Evolutionary conservation across 2,329 filamentous ascomycete genomes (phyloP).

Genomic region (Plenodomus tracheiphilus): DNA sequence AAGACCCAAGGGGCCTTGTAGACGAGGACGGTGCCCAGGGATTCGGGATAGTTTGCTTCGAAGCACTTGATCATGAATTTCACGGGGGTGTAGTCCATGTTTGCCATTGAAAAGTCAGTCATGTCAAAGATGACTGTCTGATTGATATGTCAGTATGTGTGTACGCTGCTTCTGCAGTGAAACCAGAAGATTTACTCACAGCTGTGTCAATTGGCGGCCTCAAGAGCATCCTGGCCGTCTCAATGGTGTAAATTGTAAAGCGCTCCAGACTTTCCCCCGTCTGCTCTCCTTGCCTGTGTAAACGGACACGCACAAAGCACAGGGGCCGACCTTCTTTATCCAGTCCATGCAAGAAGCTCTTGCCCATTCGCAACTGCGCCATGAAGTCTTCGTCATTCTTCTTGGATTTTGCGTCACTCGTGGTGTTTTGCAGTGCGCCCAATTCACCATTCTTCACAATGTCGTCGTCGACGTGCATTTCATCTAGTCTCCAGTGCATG

Average conservation of each 20-base stretch:
- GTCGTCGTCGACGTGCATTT: conserved; percentile 87
- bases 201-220: conserved; percentile 84
- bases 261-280: conserved; percentile 79
- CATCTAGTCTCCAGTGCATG: conserved; percentile 83
- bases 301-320: conserved; percentile 78
- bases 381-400: conserved; percentile 78
- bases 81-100: conserved; percentile 97
- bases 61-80: conserved; percentile 99
- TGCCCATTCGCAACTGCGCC: conserved; percentile 82
- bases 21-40: conserved; percentile 83
- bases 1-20: conserved; percentile 98
- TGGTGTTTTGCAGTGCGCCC: conserved; percentile 61
- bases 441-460: conserved; percentile 60
- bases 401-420: conserved; percentile 65
- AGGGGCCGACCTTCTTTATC: conserved; percentile 86
- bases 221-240: conserved; percentile 86
- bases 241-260: conserved; percentile 92
- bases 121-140: conserved; percentile 95
- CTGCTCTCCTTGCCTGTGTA: conserved; percentile 84
- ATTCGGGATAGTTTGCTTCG: conserved; percentile 97
- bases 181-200: conserved; percentile 59
- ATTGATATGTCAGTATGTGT: not conserved
- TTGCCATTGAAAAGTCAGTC: conserved; percentile 89
- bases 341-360: conserved; percentile 86
- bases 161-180: conserved; percentile 2